A percentile compares a stretch with the other conserved stretches of the same genome.
phyloP scores from a whole-genome alignment of 352 stramenopile genomes.

The Achlya hypogyna region DNA sequence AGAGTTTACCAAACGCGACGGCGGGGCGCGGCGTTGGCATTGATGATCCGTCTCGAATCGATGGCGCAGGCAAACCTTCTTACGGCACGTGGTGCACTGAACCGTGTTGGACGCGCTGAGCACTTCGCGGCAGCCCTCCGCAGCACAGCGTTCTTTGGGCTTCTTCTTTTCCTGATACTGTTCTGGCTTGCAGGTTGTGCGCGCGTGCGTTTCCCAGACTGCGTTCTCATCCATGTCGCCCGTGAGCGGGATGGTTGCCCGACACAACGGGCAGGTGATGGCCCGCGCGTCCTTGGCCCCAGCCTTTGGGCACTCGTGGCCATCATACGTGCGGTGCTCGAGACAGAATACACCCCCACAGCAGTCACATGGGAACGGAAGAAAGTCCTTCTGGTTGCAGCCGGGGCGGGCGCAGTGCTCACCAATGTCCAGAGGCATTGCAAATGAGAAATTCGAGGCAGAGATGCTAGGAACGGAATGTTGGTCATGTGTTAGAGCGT shows the following conservation, averaged over 20 bases:
- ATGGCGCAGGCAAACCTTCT: conserved; percentile 68
- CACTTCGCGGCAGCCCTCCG: conserved; percentile 46
- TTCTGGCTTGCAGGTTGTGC: conserved; percentile 27
- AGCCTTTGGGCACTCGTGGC: conserved; percentile 54
- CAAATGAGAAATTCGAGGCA: background rate
- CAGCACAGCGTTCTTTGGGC: conserved; percentile 63
- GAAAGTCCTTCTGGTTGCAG: conserved; percentile 74
- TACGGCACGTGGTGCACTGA: conserved; percentile 50
- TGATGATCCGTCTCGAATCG: conserved; percentile 68
- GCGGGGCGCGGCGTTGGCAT: conserved; percentile 31
- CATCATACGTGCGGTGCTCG: conserved; percentile 70
- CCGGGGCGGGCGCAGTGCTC: conserved; percentile 52
- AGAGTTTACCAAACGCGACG: background rate
- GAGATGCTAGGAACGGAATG: no score
- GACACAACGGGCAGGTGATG: conserved; percentile 62
- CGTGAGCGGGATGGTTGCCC: conserved; percentile 56
- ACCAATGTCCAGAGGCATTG: conserved; percentile 51
- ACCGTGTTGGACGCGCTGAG: conserved; percentile 64
- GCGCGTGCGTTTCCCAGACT: conserved; percentile 64
- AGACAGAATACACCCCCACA: conserved; percentile 74
- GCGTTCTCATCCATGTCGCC: conserved; percentile 61
- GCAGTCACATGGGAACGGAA: conserved; percentile 81
- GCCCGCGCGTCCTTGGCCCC: conserved; percentile 59
- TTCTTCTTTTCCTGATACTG: conserved; percentile 33
- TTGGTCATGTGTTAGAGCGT: no score